Conservation (phyloP, 2,329 filamentous ascomycete genomes). For the Fusarium caatingaense region DNA sequence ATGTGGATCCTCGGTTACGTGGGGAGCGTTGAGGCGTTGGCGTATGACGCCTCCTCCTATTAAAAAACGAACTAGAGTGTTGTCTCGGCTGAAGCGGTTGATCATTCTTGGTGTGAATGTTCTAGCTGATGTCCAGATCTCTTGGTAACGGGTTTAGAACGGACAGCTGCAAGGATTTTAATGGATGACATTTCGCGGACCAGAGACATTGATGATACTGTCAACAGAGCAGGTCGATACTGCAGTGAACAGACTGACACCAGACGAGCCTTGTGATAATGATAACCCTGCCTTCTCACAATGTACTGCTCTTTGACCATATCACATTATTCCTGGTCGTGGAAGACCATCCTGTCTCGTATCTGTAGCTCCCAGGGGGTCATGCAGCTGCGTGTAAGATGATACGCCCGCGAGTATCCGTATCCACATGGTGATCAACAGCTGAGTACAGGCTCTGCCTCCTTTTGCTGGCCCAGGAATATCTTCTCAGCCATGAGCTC, state of each 20-base stretch:
- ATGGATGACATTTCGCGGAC: not conserved
- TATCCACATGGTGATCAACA: slow-evolving; percentile 19
- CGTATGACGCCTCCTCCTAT: slow-evolving; percentile 25
- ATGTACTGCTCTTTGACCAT: not conserved
- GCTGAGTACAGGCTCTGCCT: not conserved
- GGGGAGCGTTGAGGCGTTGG: slow-evolving; percentile 26
- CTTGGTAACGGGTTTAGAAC: slow-evolving; percentile 9
- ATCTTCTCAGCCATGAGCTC: not conserved
- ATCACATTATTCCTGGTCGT: not conserved
- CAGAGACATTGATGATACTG: not conserved
- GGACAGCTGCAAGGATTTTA: not conserved
- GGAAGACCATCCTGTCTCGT: not conserved
- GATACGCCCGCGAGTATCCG: slow-evolving; percentile 14
- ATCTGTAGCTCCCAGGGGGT: not conserved
- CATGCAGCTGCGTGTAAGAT: slow-evolving; percentile 30
- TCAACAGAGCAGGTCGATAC: too few species aligned
- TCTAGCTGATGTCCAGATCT: slow-evolving; percentile 5
- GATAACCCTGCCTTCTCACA: not conserved
- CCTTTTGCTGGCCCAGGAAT: not conserved
- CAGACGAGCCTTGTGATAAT: not conserved
- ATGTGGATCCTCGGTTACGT: slow-evolving; percentile 17
- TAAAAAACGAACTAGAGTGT: slow-evolving; percentile 2
- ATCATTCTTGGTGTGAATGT: not conserved
- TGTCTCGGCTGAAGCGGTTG: slow-evolving; percentile 11
- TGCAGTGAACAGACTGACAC: not conserved